phyloP scores from a whole-genome alignment of 768 basidiomycete species.

The Galerina marginata region DNA sequence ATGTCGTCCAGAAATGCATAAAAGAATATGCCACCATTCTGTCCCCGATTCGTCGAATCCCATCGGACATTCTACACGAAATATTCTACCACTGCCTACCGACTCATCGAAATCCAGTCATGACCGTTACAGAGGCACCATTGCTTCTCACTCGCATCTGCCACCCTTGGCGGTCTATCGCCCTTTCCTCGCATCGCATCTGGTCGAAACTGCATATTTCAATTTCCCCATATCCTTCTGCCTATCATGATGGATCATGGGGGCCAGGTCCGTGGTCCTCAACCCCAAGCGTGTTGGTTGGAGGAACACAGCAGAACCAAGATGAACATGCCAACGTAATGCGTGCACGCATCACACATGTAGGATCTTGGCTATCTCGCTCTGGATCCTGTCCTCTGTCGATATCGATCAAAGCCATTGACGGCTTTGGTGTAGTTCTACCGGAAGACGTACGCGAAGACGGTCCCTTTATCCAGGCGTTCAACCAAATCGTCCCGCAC shows the following conservation, averaged over 20 bases:
- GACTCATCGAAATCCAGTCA: background rate
- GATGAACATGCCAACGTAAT: background rate
- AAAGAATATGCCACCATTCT: background rate
- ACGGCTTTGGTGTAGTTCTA: background rate
- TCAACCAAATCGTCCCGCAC: background rate
- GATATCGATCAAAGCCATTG: background rate
- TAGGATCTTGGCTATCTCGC: background rate
- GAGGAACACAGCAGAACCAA: background rate
- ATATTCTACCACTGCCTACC: conserved; percentile 6
- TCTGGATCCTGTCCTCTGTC: conserved; percentile 6
- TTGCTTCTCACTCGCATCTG: conserved; percentile 3
- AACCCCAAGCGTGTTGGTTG: too few species aligned
- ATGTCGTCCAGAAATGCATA: background rate
- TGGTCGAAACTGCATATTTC: conserved; percentile 5
- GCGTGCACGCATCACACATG: background rate
- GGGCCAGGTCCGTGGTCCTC: background rate
- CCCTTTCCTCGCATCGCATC: conserved; percentile 8
- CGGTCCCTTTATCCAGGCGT: background rate
- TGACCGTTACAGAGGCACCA: background rate
- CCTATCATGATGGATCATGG: background rate
- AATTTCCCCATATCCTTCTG: background rate
- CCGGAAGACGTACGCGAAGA: background rate
- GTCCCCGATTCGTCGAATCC: conserved; percentile 4
- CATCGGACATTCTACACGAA: conserved; percentile 5
- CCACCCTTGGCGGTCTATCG: background rate